phyloP scores from a whole-genome alignment of 2,329 filamentous ascomycete species.

The Akanthomyces lecanii region DNA sequence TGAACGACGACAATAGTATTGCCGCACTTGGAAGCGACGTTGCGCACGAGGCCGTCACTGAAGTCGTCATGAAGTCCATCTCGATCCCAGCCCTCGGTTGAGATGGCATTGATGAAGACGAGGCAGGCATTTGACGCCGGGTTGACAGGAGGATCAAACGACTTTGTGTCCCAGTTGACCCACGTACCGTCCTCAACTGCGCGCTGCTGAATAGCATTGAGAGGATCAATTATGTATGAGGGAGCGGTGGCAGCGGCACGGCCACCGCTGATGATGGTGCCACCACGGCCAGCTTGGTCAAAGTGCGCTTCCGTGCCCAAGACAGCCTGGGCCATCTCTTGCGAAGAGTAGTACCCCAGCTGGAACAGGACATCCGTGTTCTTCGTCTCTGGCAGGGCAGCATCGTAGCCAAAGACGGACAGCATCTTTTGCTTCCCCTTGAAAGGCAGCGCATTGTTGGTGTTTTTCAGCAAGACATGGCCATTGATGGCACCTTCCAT shows the following conservation, averaged over 20 bases:
- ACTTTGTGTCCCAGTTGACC: slow-evolving; percentile 45
- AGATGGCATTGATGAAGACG: slow-evolving; percentile 76
- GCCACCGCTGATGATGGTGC: slow-evolving; percentile 49
- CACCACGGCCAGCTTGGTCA: slow-evolving; percentile 46
- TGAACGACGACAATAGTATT: slow-evolving; percentile 63
- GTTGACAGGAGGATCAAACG: slow-evolving; percentile 32
- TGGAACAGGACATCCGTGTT: slow-evolving; percentile 44
- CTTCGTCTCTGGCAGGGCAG: slow-evolving; percentile 44
- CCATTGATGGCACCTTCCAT: slow-evolving; percentile 54
- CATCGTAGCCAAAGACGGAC: slow-evolving; percentile 62
- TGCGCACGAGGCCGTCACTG: slow-evolving; percentile 55
- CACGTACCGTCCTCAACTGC: slow-evolving; percentile 51
- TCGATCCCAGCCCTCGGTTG: slow-evolving; percentile 71
- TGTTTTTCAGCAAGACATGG: slow-evolving; percentile 76
- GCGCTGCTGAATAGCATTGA: slow-evolving; percentile 53
- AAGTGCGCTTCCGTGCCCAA: slow-evolving; percentile 41
- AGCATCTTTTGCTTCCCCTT: slow-evolving; percentile 49
- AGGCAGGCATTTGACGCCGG: slow-evolving; percentile 58
- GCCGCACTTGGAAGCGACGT: slow-evolving; percentile 55
- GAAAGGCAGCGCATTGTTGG: slow-evolving; percentile 58
- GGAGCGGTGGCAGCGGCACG: slow-evolving; percentile 49
- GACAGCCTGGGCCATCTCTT: slow-evolving; percentile 41
- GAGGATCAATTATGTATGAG: slow-evolving; percentile 48
- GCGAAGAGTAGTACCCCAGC: slow-evolving; percentile 44
- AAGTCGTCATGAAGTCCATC: slow-evolving; percentile 64